Evolutionary conservation across 306 rosid genomes (phyloP), one percentile per base, ranked within the genome.

Genomic region (Oxytropis ochrocephala): DNA sequence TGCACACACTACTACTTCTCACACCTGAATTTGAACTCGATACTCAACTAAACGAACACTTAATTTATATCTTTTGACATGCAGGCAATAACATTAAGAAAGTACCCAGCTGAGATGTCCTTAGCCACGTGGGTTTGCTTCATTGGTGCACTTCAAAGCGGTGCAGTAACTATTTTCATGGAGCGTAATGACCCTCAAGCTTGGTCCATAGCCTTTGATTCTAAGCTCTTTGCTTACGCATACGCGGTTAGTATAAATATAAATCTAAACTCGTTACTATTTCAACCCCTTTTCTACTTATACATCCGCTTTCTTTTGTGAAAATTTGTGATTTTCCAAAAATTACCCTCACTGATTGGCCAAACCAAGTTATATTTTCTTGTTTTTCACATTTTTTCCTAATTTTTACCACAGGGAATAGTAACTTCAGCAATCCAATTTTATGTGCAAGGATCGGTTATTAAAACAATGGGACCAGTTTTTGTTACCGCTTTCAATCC

Each of bases 401-500:
- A 13, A 50, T 61, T 6, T 10, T 29, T 55, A 24, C 0, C 5
- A 8, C 81, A 88, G 89, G 92, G 96, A 56, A 74, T 91, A 10
- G 84, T 91, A 21, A 79, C 87, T 30, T 91, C 89, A 5, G 91
- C 86, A 74, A 75, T 91, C 16, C 68, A 89, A 64, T 85, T 85
- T 60, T 91, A 88, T 33, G 82, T 91, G 30, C 97, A 91, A 78
- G 97, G 87, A 17, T 5, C 61, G 6, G 90, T 91, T 6, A 79
- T 88, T 72, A 84, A 83, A 69, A 72, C 80, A 0, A 84, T 82
- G 48, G 95, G 97, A 3, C 97, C 92, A 6, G 92, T 91, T 0
- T 88, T 83, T 17, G 96, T 88, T 4, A 88, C 96, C 0, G 96
- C 93, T 10, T 88, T 86, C 58, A 88, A 88, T 59, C 96, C 96